Conservation (phyloP, 2,329 filamentous ascomycete species). For the Trichoderma atroviride region DNA sequence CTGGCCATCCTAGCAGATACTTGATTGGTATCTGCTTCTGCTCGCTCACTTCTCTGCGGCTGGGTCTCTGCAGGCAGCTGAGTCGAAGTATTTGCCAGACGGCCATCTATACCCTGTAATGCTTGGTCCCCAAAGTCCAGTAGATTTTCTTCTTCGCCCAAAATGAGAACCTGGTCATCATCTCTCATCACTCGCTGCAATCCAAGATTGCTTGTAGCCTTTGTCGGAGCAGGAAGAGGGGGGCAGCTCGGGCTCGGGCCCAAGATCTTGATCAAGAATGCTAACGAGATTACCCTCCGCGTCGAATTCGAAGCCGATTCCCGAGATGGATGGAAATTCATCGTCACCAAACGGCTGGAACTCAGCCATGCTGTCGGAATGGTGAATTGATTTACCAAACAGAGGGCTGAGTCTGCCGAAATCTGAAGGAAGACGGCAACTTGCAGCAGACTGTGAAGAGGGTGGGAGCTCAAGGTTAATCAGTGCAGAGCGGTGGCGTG, state of each 20-base stretch:
- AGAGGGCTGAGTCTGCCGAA: conserved; percentile 40
- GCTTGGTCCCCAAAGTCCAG: conserved; percentile 44
- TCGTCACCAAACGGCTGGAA: conserved; percentile 44
- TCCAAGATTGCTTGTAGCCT: background rate
- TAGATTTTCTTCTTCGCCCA: conserved; percentile 37
- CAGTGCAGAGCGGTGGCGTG: conserved; percentile 34
- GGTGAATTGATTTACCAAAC: conserved; percentile 31
- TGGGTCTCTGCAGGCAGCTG: background rate
- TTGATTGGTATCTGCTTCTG: conserved; percentile 31
- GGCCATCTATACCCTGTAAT: conserved; percentile 44
- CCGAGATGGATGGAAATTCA: conserved; percentile 43
- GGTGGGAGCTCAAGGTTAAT: conserved; percentile 40
- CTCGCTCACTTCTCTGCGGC: conserved; percentile 28
- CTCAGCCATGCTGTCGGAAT: conserved; percentile 31
- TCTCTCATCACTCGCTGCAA: background rate
- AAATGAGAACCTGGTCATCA: background rate
- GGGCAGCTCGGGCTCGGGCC: conserved; percentile 52
- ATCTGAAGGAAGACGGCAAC: conserved; percentile 40
- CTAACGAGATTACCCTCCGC: conserved; percentile 53
- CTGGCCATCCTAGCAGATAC: conserved; percentile 32
- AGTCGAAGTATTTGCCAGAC: conserved; percentile 28
- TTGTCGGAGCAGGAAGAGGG: conserved; percentile 36
- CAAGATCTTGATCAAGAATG: conserved; percentile 46
- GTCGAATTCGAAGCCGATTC: conserved; percentile 55
- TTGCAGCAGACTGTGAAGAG: conserved; percentile 41